Conservation (phyloP, 139 green algal species). For the Dunaliella sp. region DNA sequence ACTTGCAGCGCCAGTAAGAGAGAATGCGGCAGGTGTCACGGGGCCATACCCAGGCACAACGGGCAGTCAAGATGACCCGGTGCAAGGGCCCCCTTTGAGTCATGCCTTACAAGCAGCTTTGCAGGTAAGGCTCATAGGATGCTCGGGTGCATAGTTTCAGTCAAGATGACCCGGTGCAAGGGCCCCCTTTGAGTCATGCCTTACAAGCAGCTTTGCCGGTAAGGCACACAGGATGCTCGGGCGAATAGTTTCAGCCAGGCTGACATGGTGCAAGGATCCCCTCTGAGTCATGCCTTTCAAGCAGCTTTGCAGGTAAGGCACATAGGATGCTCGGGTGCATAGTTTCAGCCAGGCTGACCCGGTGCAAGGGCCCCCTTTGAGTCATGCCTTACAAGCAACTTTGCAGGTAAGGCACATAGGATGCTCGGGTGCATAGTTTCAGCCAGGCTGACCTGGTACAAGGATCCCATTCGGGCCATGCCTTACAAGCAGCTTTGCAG, state of each 20-base stretch:
- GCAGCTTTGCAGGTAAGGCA: neutral
- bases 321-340: too few species aligned
- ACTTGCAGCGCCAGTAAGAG: too few species aligned
- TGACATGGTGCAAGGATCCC: neutral
- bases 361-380: neutral
- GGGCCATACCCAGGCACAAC: too few species aligned
- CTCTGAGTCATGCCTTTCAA: neutral
- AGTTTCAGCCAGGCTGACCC: neutral
- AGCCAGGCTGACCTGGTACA: too few species aligned
- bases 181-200: neutral
- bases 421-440: too few species aligned
- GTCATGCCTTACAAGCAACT: neutral
- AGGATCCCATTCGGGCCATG: neutral
- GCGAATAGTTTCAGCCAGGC: too few species aligned
- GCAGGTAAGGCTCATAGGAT: neutral
- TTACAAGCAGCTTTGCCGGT: neutral
- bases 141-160: too few species aligned
- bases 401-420: neutral
- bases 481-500: neutral
- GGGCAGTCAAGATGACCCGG: neutral
- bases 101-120: neutral
- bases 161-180: neutral
- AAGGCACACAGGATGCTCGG: too few species aligned
- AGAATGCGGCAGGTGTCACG: too few species aligned
- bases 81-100: neutral